A percentile compares a stretch with the other conserved stretches of the same genome.
Evolutionary conservation across 257 asterid species (phyloP).

Genomic region (Jasminum sambac): DNA sequence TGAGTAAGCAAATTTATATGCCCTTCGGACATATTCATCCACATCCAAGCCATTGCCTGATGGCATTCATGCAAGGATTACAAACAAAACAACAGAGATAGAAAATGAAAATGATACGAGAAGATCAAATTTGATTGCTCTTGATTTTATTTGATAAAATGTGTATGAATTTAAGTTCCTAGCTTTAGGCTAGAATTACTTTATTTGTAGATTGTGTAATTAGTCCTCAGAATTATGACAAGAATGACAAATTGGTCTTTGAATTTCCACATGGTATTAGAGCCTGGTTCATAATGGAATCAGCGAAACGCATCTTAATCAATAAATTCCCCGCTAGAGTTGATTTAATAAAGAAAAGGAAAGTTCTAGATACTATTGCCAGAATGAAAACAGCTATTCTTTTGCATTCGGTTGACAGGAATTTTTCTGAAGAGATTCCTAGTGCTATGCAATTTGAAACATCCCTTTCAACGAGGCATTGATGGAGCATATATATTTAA

Average conservation of each 20-base stretch:
- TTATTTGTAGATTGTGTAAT: not conserved
- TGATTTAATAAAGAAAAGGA: not conserved
- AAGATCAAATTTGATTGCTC: not conserved
- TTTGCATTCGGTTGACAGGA: not conserved
- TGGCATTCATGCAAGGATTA: constrained; percentile 27
- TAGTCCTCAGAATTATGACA: not conserved
- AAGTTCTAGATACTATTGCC: not conserved
- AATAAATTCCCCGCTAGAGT: not conserved
- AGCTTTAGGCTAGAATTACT: not conserved
- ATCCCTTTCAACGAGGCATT: not conserved
- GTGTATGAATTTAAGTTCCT: not conserved
- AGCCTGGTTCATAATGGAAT: not conserved
- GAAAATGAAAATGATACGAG: constrained; percentile 14
- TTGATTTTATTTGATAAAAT: not conserved
- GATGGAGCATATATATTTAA: not conserved
- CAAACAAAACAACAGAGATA: not conserved
- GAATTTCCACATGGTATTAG: not conserved
- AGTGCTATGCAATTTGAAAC: not conserved
- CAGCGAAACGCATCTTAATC: not conserved
- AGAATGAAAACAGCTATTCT: not conserved
- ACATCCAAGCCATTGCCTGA: constrained; percentile 94
- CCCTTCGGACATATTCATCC: constrained; percentile 96
- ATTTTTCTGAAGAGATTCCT: not conserved
- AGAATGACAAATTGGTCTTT: not conserved
- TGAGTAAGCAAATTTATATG: constrained; percentile 92